Evolutionary conservation across 1,284 basidiomycete species (phyloP), one percentile per base, ranked within the genome.

Genomic region (Ustilago sp.): DNA sequence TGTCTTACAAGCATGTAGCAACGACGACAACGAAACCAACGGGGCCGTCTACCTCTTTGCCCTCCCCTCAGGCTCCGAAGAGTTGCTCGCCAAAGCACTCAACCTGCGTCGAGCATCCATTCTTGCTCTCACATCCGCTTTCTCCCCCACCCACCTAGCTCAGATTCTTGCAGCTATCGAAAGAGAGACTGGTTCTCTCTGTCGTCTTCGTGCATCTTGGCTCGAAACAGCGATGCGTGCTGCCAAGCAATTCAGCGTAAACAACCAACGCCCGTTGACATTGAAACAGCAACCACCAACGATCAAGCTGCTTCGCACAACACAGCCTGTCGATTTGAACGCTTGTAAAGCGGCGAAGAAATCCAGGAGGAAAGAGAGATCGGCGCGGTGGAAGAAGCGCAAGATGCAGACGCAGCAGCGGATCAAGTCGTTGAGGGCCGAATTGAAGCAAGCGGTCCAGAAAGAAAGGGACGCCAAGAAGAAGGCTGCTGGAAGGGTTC

Each of bases 241-340:
- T 32, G 68, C 63, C 4, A 61, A 39, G 23, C 43, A 15, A 23
- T 61, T 53, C 8, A 15, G 8, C 53, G 28, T 11, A 8, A 19
- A 31, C 13, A 32, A 32, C 4, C 28, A 50, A 13, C 28, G n/a
- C 17, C 13, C 67, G 28, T 15, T 55, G 12, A 23, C 47, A 15
- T 32, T 67, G 41, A 31, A 41, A 13, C 56, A 62, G 43, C 47
- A 36, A n/a, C 68, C 72, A 39, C 56, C 73, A 4, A 61, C 65
- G 47, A 63, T 72, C 63, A 76, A 68, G 47, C 23, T 73, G 47
- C 51, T 75, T n/a, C 43, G 66, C 2, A 75, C 68, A 4, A 75
- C 77, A 1, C 73, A 75, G 38, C 73, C 73, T 2, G 19, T 45
- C 19, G 73, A 75, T 50, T 55, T 79, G 15, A 79, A 75, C 35